phyloP scores from a whole-genome alignment of 176 grass and related monocot genomes.

The Oryza rufipogon region DNA sequence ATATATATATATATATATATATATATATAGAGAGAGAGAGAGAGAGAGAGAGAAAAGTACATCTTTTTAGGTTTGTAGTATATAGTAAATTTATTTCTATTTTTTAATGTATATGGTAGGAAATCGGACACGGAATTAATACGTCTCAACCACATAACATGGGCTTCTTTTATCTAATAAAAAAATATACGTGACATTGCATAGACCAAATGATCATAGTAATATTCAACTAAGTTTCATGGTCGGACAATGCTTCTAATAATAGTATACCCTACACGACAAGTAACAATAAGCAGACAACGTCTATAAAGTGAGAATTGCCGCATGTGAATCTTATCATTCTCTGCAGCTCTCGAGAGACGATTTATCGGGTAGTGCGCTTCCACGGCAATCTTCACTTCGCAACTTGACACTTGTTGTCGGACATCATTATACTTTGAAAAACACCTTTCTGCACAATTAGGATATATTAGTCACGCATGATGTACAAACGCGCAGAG shows the following conservation, averaged over 20 bases:
- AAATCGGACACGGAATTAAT: background rate
- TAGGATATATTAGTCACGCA: background rate
- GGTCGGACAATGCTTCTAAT: background rate
- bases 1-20: too few species aligned
- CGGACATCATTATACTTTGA: constrained; percentile 5
- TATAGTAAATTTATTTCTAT: background rate
- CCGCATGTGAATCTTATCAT: constrained; percentile 46
- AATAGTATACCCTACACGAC: background rate
- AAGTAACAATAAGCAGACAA: background rate
- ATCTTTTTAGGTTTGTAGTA: too few species aligned
- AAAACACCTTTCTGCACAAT: background rate
- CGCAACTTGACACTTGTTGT: constrained; percentile 69
- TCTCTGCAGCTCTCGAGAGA: background rate
- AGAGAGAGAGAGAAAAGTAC: too few species aligned
- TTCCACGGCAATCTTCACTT: constrained; percentile 41
- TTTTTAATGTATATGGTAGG: background rate
- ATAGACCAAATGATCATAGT: too few species aligned
- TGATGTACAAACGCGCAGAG: constrained; percentile 1
- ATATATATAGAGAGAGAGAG: too few species aligned
- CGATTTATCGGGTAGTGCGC: constrained; percentile 4
- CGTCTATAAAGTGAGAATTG: background rate
- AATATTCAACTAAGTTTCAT: background rate
- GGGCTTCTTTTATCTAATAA: background rate
- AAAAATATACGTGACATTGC: background rate
- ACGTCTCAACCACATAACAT: too few species aligned